Evolutionary conservation across 371 early-diverging fungal species (phyloP), one percentile per base, ranked within the genome.

Genomic region (Batkoa obscura): DNA sequence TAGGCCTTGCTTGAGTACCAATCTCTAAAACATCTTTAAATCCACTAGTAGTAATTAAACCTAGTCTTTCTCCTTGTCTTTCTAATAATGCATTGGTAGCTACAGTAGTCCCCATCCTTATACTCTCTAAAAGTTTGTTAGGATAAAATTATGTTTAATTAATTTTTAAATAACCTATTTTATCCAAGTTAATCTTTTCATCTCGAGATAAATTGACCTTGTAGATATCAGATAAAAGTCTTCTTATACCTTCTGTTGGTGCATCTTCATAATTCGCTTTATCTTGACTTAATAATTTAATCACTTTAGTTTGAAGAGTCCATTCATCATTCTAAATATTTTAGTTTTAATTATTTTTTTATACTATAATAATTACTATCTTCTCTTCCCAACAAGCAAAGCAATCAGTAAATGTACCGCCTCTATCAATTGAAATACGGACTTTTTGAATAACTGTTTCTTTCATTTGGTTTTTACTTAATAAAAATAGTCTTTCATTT

Each of bases 101-200:
- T 0, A 97, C 95, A 0, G 95, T 97, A 0, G 94, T 94, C 35
- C 93, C 93, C 91, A 94, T 93, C 34, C 94, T 82, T 33, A 96
- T 83, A 45, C 83, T 77, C 51, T 83, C 84, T 79, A 68, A 3
- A 41, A 23, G 41, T 31, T 32, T 17, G 23, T 17, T 5, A 34
- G 45, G 3, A 30, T 10, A 30, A 50, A 35, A 36, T 36, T n/a
- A 13, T 30, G 6, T 12, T 46, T 4, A 51, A 35, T 43, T 31
- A 3, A 33, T 31, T 4, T 17, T 17, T 23, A 13, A 31, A 51
- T 59, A 72, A 84, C 84, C 82, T 53, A 88, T 69, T 39, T 70
- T 59, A 30, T 72, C 68, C 0, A 91, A 91, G 42, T 88, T 81
- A 0, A 95, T 23, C 23, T 23, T 23, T 23, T 23, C 23, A 23